These are phyloP conservation scores for Hibiscus mutabilis DNA, from an alignment of 345 rosid genomes.

Conservation along the genomic window DNA sequence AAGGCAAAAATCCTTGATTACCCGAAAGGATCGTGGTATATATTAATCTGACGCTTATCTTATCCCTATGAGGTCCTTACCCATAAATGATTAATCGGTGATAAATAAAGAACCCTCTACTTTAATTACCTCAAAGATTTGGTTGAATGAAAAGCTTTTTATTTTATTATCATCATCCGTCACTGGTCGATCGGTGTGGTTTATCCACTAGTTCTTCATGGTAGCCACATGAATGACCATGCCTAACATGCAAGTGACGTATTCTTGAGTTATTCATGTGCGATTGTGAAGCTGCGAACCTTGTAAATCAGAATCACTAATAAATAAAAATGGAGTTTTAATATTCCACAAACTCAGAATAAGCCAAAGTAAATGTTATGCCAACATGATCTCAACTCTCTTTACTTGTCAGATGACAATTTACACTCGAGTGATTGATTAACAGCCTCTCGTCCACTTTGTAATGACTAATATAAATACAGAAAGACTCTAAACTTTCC, in stretches of 20 bases:
- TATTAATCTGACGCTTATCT: not conserved
- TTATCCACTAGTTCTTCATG: conserved; percentile 4
- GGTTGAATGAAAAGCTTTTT: not conserved
- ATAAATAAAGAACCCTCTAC: not conserved
- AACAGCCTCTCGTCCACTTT: not conserved
- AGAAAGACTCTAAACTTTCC: not conserved
- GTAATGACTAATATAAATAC: not conserved
- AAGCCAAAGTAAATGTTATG: conserved; percentile 6
- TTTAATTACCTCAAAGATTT: not conserved
- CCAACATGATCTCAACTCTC: not conserved
- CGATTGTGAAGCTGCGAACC: not conserved
- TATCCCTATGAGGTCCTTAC: not conserved
- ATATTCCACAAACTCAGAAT: not conserved
- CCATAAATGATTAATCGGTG: too few species aligned
- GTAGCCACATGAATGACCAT: not conserved
- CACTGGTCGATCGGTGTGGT: not conserved
- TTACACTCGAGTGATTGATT: not conserved
- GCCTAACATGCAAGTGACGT: not conserved
- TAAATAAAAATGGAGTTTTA: not conserved
- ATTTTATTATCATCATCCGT: not conserved
- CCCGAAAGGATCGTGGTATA: not conserved
- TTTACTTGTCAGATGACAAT: conserved; percentile 8
- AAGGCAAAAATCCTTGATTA: not conserved
- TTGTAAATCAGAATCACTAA: not conserved
- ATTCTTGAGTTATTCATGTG: not conserved